phyloP scores from a whole-genome alignment of 192 early-diverging fungal species.

The Umbelopsis ramanniana region DNA sequence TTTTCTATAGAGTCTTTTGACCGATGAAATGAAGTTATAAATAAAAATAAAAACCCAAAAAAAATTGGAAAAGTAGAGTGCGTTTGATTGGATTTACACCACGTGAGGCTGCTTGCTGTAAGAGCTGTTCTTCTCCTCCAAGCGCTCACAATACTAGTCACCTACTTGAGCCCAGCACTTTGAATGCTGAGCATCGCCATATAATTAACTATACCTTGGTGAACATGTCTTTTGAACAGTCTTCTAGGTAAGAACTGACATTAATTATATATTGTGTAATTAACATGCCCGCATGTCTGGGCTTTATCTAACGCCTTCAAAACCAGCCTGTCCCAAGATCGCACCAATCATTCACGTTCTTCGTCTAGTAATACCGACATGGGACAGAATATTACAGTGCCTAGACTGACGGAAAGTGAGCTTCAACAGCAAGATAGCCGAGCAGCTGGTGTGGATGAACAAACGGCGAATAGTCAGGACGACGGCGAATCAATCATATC shows the following conservation, averaged over 20 bases:
- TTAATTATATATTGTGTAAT: neutral
- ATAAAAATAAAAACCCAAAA: conserved; percentile 10
- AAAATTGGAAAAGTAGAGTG: neutral
- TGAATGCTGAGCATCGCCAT: neutral
- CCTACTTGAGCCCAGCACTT: neutral
- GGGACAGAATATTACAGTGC: conserved; percentile 16
- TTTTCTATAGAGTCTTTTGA: conserved; percentile 13
- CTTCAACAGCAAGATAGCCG: neutral
- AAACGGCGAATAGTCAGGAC: neutral
- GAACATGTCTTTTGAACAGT: conserved; percentile 20
- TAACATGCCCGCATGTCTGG: too few relatives aligned
- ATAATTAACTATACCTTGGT: neutral
- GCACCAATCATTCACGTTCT: neutral
- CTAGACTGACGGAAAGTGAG: neutral
- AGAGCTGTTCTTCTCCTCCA: too few relatives aligned
- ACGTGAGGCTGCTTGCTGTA: too few relatives aligned
- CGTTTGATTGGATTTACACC: too few relatives aligned
- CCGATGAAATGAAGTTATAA: neutral
- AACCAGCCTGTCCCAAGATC: neutral
- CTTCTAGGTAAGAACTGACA: neutral
- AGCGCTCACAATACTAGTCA: too few relatives aligned
- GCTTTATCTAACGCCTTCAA: too few relatives aligned
- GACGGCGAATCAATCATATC: conserved; percentile 20
- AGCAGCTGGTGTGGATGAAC: neutral
- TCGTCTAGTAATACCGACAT: conserved; percentile 6